phyloP scores from a whole-genome alignment of 192 early-diverging fungal species.

The Radiomyces spectabilis region DNA sequence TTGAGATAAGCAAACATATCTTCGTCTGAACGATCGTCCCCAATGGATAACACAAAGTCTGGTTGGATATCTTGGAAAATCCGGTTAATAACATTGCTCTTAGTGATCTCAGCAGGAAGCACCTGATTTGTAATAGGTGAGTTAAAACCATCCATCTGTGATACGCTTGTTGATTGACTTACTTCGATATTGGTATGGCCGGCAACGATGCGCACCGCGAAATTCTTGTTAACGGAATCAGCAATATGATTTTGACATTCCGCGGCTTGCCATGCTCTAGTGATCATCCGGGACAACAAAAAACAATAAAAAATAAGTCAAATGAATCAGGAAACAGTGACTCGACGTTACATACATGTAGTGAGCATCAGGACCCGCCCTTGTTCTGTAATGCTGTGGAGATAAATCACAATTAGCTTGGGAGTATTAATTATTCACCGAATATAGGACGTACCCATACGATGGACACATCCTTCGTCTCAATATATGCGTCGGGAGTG shows the following conservation, averaged over 20 bases:
- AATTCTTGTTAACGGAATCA: slow-evolving; percentile 55
- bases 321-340: background rate
- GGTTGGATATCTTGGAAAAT: slow-evolving; percentile 53
- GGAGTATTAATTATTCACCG: background rate
- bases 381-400: slow-evolving; percentile 17
- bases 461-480: slow-evolving; percentile 62
- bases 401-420: background rate
- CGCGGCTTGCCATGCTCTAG: slow-evolving; percentile 64
- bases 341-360: slow-evolving; percentile 17
- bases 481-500: slow-evolving; percentile 72
- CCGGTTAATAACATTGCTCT: slow-evolving; percentile 49
- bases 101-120: slow-evolving; percentile 62
- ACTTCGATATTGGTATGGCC: slow-evolving; percentile 63
- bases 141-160: background rate
- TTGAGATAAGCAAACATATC: slow-evolving; percentile 71
- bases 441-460: slow-evolving; percentile 48
- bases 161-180: background rate
- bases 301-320: background rate
- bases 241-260: slow-evolving; percentile 84
- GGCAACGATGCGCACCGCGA: slow-evolving; percentile 60
- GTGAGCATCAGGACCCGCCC: slow-evolving; percentile 13
- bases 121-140: slow-evolving; percentile 25
- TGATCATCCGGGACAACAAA: background rate
- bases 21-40: slow-evolving; percentile 76
- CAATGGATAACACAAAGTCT: slow-evolving; percentile 66